Base-by-base conservation (phyloP, 768 basidiomycete species). In the Boletus vinaceobasis region DNA sequence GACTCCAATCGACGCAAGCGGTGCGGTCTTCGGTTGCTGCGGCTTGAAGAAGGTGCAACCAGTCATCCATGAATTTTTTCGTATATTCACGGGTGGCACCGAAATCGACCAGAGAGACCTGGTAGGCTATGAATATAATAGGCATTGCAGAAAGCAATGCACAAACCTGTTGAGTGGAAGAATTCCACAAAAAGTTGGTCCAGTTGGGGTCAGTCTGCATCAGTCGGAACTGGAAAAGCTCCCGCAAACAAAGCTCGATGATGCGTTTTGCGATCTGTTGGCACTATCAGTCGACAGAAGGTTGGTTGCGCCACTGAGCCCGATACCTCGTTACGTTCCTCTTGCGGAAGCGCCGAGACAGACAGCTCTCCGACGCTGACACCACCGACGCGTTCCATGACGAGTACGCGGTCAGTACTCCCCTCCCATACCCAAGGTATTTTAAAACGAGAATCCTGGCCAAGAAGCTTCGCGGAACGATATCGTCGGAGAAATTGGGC, bases 151-250 rank as follows among this genome's bases (percentile, higher is more conserved):
- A 42, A 39, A 33, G 10, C 19, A 19, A 15, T n/a, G 17, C 40
- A 38, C 67, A 26, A 19, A 87, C 89, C 78, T 85, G 82, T 40
- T 80, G 77, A 1, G 84, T 84, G 3, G 73, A 55, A 0, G 77
- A 62, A 69, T 94, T 88, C 86, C 90, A 98, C 23, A 99, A 75
- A 74, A 99, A 98, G 70, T 98, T 98, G 9, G 92, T 90, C 90
- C 92, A 98, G 64, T 99, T 98, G 4, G 97, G 97, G 67, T 99
- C 96, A 0, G 96, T 99, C 70, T 98, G 97, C 97, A 99, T 98
- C 40, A 88, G 71, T 31, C 90, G 77, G 75, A 97, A 96, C 56
- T 85, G 77, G 69, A 98, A 97, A 7, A 99, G 81, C 67, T 98
- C 97, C 54, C 80, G 83, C 38, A 99, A 74, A 66, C 93, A 98